Evolutionary conservation across 73 alveolate genomes (phyloP), one percentile per base, ranked within the genome.

Genomic region (Effrenium voratum): DNA sequence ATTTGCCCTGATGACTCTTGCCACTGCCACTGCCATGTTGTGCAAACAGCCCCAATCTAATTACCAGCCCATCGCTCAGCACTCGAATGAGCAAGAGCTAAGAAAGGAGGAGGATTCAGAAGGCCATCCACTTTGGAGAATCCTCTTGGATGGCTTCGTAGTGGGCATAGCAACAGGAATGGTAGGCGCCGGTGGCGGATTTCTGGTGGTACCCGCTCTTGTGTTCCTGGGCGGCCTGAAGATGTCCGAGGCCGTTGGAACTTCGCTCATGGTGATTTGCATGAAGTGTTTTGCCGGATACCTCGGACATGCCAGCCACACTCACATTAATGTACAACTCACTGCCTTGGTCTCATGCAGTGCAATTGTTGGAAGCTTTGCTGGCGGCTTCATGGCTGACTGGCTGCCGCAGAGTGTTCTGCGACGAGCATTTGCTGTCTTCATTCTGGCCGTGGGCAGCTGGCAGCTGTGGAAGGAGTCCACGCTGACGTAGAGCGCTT

Each of bases 381-480:
- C 47, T 13, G 97, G 97, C 4, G 97, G 97, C n/a, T 90, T 66
- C 30, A 13, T 79, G 59, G 83, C 97, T 16, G 97, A 90, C 4
- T 46, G 44, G 19, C 26, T 90, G 24, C 88, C 97, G 30, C 97
- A 68, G 60, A 41, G 32, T 55, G 97, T 70, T 28, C 59, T 90
- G 75, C 97, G 97, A 12, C 44, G 46, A 57, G 70, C 97, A 38
- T 90, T 90, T n/a, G 97, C 97, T 45, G n/a, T 90, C 16, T 90
- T 90, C 59, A 87, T 90, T n/a, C 55, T 90, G 97, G 68, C 52
- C 75, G 68, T 90, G 16, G 97, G 97, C 41, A 66, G 86, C 55
- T 50, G 66, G 86, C 97, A 90, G 88, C 97, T 90, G 55, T 90
- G 86, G 88, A 90, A 90, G 97, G 97, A 90, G 55, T 90, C 97